These are phyloP conservation scores for Carex littledalei DNA, from an alignment of 176 grass and related monocot species.

Conservation along the genomic window DNA sequence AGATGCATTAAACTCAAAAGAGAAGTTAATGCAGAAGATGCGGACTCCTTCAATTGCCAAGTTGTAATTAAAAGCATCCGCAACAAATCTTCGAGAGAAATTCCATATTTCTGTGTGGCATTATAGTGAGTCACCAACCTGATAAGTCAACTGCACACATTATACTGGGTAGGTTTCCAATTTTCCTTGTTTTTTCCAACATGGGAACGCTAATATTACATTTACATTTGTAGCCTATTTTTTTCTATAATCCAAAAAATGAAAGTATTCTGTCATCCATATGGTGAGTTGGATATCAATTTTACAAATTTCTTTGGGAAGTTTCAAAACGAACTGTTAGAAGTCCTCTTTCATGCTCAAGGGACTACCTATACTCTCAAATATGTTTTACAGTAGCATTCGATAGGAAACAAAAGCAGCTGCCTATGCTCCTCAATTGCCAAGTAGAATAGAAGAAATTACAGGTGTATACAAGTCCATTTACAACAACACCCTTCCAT, in stretches of 20 bases:
- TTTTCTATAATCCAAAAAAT: slow-evolving; percentile 33
- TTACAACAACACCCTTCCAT: not conserved
- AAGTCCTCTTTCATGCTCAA: not conserved
- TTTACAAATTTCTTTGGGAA: not conserved
- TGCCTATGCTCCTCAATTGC: not conserved
- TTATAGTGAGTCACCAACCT: slow-evolving; percentile 43
- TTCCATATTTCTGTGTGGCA: slow-evolving; percentile 30
- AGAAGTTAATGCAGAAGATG: too few species aligned
- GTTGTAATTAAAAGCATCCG: slow-evolving; percentile 42
- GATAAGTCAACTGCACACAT: slow-evolving; percentile 45
- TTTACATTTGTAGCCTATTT: slow-evolving; percentile 20
- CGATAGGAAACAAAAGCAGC: not conserved
- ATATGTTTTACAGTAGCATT: not conserved
- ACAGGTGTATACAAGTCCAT: not conserved
- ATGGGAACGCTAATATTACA: slow-evolving; percentile 21
- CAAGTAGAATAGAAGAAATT: not conserved
- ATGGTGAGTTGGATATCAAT: not conserved
- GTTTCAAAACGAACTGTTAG: not conserved
- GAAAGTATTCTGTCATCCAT: slow-evolving; percentile 22
- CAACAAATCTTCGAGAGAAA: slow-evolving; percentile 54
- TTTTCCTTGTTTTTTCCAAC: slow-evolving; percentile 46
- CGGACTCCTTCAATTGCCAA: slow-evolving; percentile 7
- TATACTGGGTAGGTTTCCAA: slow-evolving; percentile 53
- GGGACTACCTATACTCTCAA: not conserved
- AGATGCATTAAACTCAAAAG: too few species aligned